Base-by-base conservation (phyloP, 805 yeast genomes). In the Kluyveromyces dobzhanskii region DNA sequence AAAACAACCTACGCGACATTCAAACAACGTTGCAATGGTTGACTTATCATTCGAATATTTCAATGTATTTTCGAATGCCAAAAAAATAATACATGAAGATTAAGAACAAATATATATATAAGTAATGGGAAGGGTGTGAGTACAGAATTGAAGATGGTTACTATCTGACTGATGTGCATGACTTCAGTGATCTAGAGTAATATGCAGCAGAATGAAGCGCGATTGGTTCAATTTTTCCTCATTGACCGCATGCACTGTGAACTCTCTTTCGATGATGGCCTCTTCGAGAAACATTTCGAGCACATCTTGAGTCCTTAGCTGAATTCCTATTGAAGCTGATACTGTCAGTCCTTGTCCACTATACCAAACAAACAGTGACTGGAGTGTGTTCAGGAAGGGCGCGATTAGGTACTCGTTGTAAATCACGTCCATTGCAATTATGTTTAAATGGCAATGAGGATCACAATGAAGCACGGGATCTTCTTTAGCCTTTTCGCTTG, bases 341-440 rank as follows among this genome's bases (percentile, higher is more conserved):
- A 43, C 37, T 2, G 32, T 17, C 13, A 34, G 26, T 1, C 37
- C 34, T 14, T 38, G 34, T n/a, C 4, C 4, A 7, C 26, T 25
- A 35, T 41, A 52, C 25, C 35, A 42, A 4, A 34, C 23, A 9
- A 39, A 24, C 13, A 56, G 39, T 26, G 44, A 44, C 2, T 14
- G 35, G n/a, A 59, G 25, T 5, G 62, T 56, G 10, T 43, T 32
- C 13, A 61, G 39, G 35, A 55, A 57, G 3, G 63, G 62, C 2
- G 43, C 46, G n/a, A 59, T 57, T 13, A 61, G 41, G 31, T 45
- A 59, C 19, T 57, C 64, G 38, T 61, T 61, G 49, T 61, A 61
- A 3, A 61, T 55, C 10, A 59, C 64, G 45, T 61, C 65, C 58
- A 61, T 52, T 11, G 64, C 63, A 2, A 61, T 8, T 6, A 61